phyloP scores from a whole-genome alignment of 441 rosid species.

The Populus tomentosa region DNA sequence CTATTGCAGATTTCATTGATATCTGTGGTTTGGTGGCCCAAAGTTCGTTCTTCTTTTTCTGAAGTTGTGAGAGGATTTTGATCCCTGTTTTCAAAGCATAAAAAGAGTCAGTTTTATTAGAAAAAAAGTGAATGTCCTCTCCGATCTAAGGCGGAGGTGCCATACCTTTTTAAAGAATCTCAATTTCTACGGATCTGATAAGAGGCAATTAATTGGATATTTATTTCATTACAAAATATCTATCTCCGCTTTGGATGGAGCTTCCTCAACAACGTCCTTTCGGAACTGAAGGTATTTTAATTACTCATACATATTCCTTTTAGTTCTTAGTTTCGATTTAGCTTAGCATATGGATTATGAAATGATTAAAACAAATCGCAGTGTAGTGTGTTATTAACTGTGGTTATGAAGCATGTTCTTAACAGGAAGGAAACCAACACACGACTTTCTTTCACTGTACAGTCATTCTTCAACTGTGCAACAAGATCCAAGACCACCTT shows the following conservation, averaged over 20 bases:
- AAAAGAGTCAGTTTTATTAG: not conserved
- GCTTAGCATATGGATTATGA: not conserved
- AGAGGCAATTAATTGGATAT: not conserved
- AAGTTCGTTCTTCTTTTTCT: not conserved
- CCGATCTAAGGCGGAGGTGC: slow-evolving; percentile 34
- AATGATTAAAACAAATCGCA: not conserved
- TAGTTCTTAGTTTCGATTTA: not conserved
- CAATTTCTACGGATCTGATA: slow-evolving; percentile 28
- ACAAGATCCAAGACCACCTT: slow-evolving; percentile 71
- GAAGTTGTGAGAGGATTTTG: not conserved
- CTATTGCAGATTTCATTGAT: slow-evolving; percentile 21
- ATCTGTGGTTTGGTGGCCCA: slow-evolving; percentile 1
- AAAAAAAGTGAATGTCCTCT: slow-evolving; percentile 27
- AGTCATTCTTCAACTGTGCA: slow-evolving; percentile 66
- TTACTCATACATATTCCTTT: not conserved
- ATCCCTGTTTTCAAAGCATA: not conserved
- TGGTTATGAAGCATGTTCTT: slow-evolving; percentile 37
- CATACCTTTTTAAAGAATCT: not conserved
- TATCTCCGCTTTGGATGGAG: slow-evolving; percentile 50
- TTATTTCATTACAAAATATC: not conserved
- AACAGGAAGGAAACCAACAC: slow-evolving; percentile 80
- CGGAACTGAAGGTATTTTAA: slow-evolving; percentile 60
- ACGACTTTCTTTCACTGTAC: slow-evolving; percentile 85
- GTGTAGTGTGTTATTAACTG: slow-evolving; percentile 12
- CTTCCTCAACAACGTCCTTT: slow-evolving; percentile 69